These are phyloP conservation scores for Ascoidea rubescens DNA, from an alignment of 805 yeast genomes.

Conservation along the genomic window DNA sequence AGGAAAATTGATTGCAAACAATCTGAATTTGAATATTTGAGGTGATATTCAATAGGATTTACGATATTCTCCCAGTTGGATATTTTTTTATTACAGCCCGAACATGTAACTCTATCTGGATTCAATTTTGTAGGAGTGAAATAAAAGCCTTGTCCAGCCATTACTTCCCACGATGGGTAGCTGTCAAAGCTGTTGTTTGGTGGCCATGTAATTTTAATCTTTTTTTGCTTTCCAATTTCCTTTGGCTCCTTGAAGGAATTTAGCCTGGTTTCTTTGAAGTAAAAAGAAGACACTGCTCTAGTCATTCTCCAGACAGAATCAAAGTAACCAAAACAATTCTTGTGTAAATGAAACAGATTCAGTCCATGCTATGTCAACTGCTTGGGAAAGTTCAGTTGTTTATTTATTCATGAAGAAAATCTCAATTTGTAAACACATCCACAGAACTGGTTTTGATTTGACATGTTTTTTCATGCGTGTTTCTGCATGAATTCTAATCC, in stretches of 20 bases:
- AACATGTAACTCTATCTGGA: conserved; percentile 43
- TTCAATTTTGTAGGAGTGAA: conserved; percentile 39
- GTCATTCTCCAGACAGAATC: background rate
- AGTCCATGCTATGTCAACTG: no score
- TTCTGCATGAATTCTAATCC: no score
- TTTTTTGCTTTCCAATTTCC: background rate
- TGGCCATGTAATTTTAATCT: background rate
- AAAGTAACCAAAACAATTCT: no score
- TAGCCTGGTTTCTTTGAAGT: background rate
- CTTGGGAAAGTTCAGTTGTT: no score
- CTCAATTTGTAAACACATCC: no score
- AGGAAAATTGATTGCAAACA: conserved; percentile 17
- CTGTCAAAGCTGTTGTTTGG: conserved; percentile 14
- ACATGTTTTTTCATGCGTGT: no score
- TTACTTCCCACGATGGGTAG: conserved; percentile 17
- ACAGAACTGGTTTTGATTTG: no score
- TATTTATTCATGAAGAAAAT: no score
- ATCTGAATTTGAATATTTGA: conserved; percentile 20
- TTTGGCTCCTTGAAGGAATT: background rate
- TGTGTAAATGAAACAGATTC: no score
- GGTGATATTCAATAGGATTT: conserved; percentile 36
- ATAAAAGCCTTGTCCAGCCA: conserved; percentile 51
- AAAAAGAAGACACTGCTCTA: background rate
- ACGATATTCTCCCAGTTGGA: conserved; percentile 45
- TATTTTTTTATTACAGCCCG: conserved; percentile 35